Evolutionary conservation across 352 stramenopile genomes (phyloP).

Genomic region (Thraustotheca clavata): DNA sequence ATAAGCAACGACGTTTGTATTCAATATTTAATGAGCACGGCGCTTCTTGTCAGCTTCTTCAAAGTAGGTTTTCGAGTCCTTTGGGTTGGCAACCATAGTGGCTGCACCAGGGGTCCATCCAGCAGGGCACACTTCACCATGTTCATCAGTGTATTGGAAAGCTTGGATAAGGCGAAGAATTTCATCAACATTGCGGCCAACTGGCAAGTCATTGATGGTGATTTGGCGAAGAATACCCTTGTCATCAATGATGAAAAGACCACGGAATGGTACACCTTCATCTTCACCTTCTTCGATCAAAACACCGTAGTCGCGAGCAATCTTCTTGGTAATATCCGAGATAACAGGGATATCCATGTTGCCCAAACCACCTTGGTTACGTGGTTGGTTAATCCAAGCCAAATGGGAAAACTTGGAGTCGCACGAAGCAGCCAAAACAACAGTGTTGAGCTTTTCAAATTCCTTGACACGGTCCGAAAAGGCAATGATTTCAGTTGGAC

Average conservation of each 20-base stretch:
- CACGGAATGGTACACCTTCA: conserved; percentile 71
- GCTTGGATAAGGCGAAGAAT: conserved; percentile 86
- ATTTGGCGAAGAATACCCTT: conserved; percentile 75
- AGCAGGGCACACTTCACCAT: conserved; percentile 87
- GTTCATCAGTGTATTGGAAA: conserved; percentile 88
- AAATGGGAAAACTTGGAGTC: conserved; percentile 87
- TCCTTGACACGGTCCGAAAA: conserved; percentile 77
- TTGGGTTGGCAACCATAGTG: conserved; percentile 77
- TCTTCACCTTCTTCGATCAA: conserved; percentile 57
- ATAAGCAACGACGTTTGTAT: no score
- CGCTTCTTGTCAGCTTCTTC: conserved; percentile 24
- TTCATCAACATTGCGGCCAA: conserved; percentile 87
- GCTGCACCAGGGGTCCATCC: conserved; percentile 87
- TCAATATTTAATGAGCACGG: conserved; percentile 2
- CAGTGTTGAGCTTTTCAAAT: conserved; percentile 68
- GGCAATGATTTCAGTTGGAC: conserved; percentile 86
- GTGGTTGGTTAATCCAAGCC: conserved; percentile 83
- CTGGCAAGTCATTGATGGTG: conserved; percentile 83
- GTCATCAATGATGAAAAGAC: conserved; percentile 88
- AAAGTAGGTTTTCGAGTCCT: conserved; percentile 73
- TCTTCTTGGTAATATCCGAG: conserved; percentile 82
- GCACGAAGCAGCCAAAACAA: conserved; percentile 68
- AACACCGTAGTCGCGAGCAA: conserved; percentile 79
- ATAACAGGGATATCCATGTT: conserved; percentile 88
- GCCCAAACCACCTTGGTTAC: conserved; percentile 84